Evolutionary conservation across 2,329 filamentous ascomycete genomes (phyloP).

Genomic region (Ophiocordyceps sinensis): DNA sequence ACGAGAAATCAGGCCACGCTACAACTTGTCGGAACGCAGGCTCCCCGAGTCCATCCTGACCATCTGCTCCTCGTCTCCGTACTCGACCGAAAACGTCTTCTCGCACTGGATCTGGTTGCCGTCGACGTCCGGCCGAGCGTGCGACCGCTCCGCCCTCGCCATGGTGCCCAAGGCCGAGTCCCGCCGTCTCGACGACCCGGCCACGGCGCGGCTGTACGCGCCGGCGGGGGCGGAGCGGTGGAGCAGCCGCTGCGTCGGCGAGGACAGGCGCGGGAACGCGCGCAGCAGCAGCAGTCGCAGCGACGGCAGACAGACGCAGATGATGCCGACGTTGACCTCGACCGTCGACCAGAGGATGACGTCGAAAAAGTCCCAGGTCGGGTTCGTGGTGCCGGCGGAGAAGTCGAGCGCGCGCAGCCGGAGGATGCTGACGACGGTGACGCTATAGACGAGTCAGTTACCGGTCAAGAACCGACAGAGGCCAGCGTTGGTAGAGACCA

Average conservation of each 20-base stretch:
- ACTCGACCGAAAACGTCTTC: background rate
- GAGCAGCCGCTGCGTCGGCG: slow-evolving; percentile 10
- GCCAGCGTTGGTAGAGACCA: too few relatives aligned
- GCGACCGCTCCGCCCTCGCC: background rate
- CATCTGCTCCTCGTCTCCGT: background rate
- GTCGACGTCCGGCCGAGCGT: background rate
- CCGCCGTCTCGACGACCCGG: background rate
- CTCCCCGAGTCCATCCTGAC: background rate
- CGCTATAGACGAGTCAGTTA: too few relatives aligned
- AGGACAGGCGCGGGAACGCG: slow-evolving; percentile 21
- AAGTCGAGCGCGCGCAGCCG: slow-evolving; percentile 19
- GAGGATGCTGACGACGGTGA: slow-evolving; percentile 23
- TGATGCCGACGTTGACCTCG: slow-evolving; percentile 23
- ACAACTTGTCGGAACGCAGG: too few relatives aligned
- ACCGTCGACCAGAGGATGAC: slow-evolving; percentile 20
- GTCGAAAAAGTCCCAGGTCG: slow-evolving; percentile 19
- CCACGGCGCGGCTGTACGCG: background rate
- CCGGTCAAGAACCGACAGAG: too few relatives aligned
- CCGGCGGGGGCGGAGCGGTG: too few relatives aligned
- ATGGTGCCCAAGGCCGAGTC: background rate
- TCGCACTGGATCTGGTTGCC: background rate
- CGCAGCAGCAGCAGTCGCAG: slow-evolving; percentile 19
- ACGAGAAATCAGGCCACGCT: too few relatives aligned
- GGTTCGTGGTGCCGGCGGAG: slow-evolving; percentile 13
- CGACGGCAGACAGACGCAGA: slow-evolving; percentile 24